These are phyloP conservation scores for Tricholoma sp. DNA, from an alignment of 768 basidiomycete genomes.

Conservation along the genomic window DNA sequence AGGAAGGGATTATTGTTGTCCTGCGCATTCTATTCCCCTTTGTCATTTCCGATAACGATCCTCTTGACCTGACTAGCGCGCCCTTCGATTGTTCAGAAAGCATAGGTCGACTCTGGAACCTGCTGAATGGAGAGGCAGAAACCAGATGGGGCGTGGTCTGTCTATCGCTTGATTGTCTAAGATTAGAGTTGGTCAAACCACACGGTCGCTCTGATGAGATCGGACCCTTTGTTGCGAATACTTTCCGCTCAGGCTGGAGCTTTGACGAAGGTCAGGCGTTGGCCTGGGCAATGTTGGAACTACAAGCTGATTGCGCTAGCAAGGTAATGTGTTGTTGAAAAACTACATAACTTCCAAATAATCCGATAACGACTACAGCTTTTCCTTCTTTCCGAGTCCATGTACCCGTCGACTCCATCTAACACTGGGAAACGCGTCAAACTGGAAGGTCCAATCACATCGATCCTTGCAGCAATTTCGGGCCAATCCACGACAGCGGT, in stretches of 20 bases:
- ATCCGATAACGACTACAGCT: slow-evolving; percentile 38
- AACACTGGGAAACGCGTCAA: slow-evolving; percentile 44
- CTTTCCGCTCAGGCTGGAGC: slow-evolving; percentile 69
- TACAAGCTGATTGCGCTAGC: slow-evolving; percentile 74
- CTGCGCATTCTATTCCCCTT: slow-evolving; percentile 72
- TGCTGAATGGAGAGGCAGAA: slow-evolving; percentile 59
- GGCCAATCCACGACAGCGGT: slow-evolving; percentile 22
- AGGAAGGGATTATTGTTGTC: slow-evolving; percentile 76
- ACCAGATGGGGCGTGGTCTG: slow-evolving; percentile 60
- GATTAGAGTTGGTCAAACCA: slow-evolving; percentile 42
- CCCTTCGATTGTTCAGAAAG: slow-evolving; percentile 40
- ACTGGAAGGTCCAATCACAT: slow-evolving; percentile 54
- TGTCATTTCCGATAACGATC: slow-evolving; percentile 36
- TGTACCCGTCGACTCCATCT: slow-evolving; percentile 24
- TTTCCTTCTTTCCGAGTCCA: slow-evolving; percentile 57
- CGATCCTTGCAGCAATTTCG: slow-evolving; percentile 49
- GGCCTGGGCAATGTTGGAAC: slow-evolving; percentile 73
- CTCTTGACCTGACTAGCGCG: slow-evolving; percentile 4
- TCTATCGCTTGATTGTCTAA: slow-evolving; percentile 60
- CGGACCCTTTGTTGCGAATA: slow-evolving; percentile 47
- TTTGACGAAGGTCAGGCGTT: slow-evolving; percentile 69
- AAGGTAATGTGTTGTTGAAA: slow-evolving; percentile 39
- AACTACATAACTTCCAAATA: not conserved
- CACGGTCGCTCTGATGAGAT: slow-evolving; percentile 16
- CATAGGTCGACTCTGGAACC: slow-evolving; percentile 47